A percentile compares a stretch with the other conserved stretches of the same genome.
These are phyloP conservation scores for Solanum arcanum DNA, from an alignment of 257 asterid genomes.

Conservation along the genomic window DNA sequence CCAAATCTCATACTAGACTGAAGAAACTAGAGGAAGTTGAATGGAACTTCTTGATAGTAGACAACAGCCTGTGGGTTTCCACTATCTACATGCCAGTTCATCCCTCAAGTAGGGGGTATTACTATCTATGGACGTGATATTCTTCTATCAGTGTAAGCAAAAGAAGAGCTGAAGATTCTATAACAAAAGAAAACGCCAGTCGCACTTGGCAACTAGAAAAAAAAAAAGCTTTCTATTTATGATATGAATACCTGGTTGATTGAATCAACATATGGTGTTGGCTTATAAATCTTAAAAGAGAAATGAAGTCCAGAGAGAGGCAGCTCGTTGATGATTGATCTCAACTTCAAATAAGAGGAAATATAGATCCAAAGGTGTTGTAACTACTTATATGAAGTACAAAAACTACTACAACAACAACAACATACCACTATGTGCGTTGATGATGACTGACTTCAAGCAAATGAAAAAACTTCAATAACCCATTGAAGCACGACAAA, in stretches of 20 bases:
- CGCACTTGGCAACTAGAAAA: neutral
- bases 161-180: neutral
- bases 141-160: neutral
- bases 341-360: neutral
- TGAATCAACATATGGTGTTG: neutral
- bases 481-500: neutral
- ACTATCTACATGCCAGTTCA: neutral
- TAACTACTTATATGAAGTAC: neutral
- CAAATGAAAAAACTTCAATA: neutral
- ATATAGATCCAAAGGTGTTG: neutral
- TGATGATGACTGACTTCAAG: neutral
- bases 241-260: neutral
- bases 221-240: neutral
- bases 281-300: neutral
- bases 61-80: neutral
- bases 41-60: neutral
- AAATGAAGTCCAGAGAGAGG: neutral
- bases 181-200: neutral
- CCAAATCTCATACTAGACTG: neutral
- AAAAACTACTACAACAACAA: neutral
- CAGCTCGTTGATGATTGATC: neutral
- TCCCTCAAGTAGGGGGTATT: neutral
- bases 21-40: neutral
- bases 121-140: neutral
- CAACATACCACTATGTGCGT: neutral